A percentile compares a stretch with the other conserved stretches of the same genome.
Evolutionary conservation across 345 rosid species (phyloP).

Genomic region (Cardamine chenopodiifolia): DNA sequence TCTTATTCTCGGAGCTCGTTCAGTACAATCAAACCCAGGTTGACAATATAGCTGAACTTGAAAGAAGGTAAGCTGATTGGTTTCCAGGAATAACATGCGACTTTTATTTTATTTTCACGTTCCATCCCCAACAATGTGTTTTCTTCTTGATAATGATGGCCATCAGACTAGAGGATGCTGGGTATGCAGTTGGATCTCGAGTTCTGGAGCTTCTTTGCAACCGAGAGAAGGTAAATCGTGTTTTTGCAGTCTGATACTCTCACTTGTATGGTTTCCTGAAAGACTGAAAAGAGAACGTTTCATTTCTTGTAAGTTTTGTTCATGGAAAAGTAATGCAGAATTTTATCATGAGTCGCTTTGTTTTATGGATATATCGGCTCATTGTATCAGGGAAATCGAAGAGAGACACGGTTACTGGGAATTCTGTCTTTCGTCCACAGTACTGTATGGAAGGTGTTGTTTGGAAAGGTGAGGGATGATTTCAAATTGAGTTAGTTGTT

Average conservation of each 20-base stretch:
- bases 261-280: neutral
- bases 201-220: slow-evolving; percentile 91
- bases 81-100: neutral
- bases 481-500: slow-evolving; percentile 5
- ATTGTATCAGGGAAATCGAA: slow-evolving; percentile 77
- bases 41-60: slow-evolving; percentile 93
- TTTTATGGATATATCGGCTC: slow-evolving; percentile 5
- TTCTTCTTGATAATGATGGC: slow-evolving; percentile 12
- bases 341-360: neutral
- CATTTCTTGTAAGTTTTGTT: slow-evolving; percentile 5
- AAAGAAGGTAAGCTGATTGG: slow-evolving; percentile 61
- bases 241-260: neutral
- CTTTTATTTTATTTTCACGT: neutral
- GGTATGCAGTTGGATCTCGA: slow-evolving; percentile 89
- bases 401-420: slow-evolving; percentile 92
- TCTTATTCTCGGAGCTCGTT: slow-evolving; percentile 82
- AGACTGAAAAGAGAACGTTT: neutral
- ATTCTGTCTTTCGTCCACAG: slow-evolving; percentile 92
- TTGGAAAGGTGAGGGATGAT: slow-evolving; percentile 68
- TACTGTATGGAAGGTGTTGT: slow-evolving; percentile 96
- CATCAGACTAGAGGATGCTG: slow-evolving; percentile 91
- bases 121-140: neutral
- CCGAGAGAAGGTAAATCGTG: slow-evolving; percentile 66
- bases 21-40: slow-evolving; percentile 98
- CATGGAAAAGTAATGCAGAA: neutral